Evolutionary conservation across 2,329 filamentous ascomycete species (phyloP), one percentile per base, ranked within the genome.

Genomic region (Xylariomycetidae sp.): DNA sequence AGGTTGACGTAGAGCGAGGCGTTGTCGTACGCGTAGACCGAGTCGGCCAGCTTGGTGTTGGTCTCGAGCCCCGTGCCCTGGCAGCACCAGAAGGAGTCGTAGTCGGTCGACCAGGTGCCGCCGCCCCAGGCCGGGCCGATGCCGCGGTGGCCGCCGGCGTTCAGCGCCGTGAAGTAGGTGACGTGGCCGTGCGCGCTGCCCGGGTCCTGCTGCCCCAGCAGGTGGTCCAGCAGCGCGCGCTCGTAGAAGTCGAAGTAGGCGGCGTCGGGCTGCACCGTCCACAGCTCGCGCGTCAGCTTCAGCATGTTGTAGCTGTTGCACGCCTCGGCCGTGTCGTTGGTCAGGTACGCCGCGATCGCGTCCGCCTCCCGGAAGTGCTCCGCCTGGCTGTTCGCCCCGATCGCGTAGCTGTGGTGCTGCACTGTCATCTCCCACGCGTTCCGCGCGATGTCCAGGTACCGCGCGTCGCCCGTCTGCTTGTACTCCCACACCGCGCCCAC

Each of bases 261-360:
- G 3, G 62, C 49, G 13, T 53, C 53, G 0, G 67, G 66, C 18
- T 67, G 55, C 19, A 63, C 49, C 2, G 58, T 50, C 63, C 64
- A 74, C 4, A 74, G 57, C 34, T 73, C 68, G 1, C 68, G 60
- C 0, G 70, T 72, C 22, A 74, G 50, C 46, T 73, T 73, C 28
- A 74, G 64, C 70, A 74, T 74, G 43, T 74, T 74, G 47, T 73
- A 72, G 0, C 67, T 68, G 48, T 74, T 73, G 52, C 70, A 74
- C 2, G 60, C 60, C 49, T 74, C 70, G 27, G 60, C 63, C 0
- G 69, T 72, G 44, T 74, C 70, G 0, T 52, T 44, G 4, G 49
- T 50, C 9, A 74, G 53, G 32, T 60, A 65, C 3, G 43, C 46
- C 0, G 68, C 55, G 33, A 73, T 73, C 8, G 59, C 64, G 37